Evolutionary conservation across 2,329 filamentous ascomycete species (phyloP), one percentile per base, ranked within the genome.

Genomic region (Epichloe bromicola): DNA sequence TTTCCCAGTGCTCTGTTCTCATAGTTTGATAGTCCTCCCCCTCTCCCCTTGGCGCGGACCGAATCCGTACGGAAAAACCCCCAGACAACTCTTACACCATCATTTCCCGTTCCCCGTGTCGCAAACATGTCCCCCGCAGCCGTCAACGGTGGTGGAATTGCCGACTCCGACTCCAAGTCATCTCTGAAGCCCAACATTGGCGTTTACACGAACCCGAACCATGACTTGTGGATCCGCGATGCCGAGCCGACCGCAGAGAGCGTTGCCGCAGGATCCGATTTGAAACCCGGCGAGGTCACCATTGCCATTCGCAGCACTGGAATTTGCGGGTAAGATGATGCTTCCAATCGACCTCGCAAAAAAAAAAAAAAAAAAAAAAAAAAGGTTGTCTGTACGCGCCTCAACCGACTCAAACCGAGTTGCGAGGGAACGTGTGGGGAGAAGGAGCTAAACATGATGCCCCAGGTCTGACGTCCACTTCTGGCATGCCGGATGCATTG

Each of bases 401-500:
- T 30, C 26, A 30, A 11, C 26, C n/a, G n/a, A n/a, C n/a, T n/a
- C n/a, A n/a, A n/a, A n/a, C n/a, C 26, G 26, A 4, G 26, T 10
- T 26, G 8, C 4, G 26, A 30, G 26, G 26, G 10, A 10, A 30
- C 26, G 26, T 30, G 26, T 8, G 26, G 8, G 8, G 26, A 15
- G 19, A 12, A 3, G 14, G 15, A 12, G 43, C 49, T 51, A 38
- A 44, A 30, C 34, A 17, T 30, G 14, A n/a, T 15, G 15, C 48
- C 61, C 48, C 60, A 91, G 87, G 52, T 95, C 88, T 54, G 90
- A 96, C 68, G 84, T 97, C 51, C 91, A 97, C 72, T 97, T 97
- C 74, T 97, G 91, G 91, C 88, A 94, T 65, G 85, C 86, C 47
- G 91, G 91, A 58, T 87, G 86, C 72, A 97, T 97, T 65, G 91